Base-by-base conservation (phyloP, 1,139 yeast species). In the Yamadazyma taylorii region DNA sequence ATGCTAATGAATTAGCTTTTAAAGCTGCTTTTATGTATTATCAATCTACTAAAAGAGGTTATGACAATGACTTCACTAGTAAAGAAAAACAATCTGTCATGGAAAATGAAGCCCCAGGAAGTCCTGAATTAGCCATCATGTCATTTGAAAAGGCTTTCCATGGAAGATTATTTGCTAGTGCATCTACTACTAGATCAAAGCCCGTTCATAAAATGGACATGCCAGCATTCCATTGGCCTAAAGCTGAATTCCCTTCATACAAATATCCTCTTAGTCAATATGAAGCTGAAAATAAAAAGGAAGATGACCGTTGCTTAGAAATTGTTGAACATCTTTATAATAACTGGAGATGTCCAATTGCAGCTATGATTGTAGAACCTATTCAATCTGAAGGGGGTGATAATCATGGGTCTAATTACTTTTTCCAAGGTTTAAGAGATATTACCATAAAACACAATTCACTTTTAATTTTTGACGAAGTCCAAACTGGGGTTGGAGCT, bases 161-260 rank as follows among this genome's bases (percentile, higher is more conserved):
- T 59, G 95, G 95, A 42, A 77, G 95, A 61, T 69, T 84, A 46
- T 83, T 85, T 66, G 95, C 92, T 15, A 75, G 89, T 32, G 83
- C 82, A 29, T 79, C 90, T 17, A 76, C 85, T 47, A 85, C 95
- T 21, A 72, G 89, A 59, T 82, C 92, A 37, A 85, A 84, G 69
- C 89, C 94, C 46, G 75, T 85, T 50, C 94, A 85, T 70, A 85
- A 85, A 68, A 74, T 85, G 61, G 95, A 85, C 57, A 78, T 85
- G 60, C 95, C 95, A 42, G 77, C 89, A 12, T 85, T 85, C 68
- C 77, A 83, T 51, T 85, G 95, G 95, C 95, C 95, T 56, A 83
- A 81, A 61, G 92, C 94, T 32, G 79, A 84, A 48, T 85, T 81
- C 71, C 95, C 95, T 41, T 55, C 75, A 33, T 79, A 83, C 64